A percentile compares a stretch with the other conserved stretches of the same genome.
Conservation (phyloP, 108 stramenopile genomes). For the Hondaea fermentalgiana region DNA sequence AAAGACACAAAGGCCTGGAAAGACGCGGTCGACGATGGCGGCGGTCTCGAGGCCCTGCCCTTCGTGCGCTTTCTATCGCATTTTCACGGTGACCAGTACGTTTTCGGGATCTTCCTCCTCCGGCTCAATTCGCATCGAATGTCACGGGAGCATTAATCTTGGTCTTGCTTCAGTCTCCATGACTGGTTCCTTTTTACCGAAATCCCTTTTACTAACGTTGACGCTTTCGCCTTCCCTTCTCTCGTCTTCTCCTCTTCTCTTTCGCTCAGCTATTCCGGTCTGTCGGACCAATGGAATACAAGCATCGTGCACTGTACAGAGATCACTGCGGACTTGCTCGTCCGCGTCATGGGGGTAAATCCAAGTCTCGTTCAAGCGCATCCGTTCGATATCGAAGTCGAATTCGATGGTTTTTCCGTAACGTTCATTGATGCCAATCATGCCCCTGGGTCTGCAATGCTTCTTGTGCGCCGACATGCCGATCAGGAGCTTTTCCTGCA, state of each 20-base stretch:
- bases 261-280: background rate
- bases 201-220: too few species aligned
- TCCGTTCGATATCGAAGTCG: constrained; percentile 38
- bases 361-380: constrained; percentile 42
- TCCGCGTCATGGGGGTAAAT: constrained; percentile 40
- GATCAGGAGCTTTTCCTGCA: constrained; percentile 39
- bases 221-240: background rate
- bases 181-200: too few species aligned
- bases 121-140: background rate
- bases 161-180: too few species aligned
- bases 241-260: background rate
- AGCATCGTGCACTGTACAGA: constrained; percentile 51
- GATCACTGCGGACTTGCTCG: constrained; percentile 45
- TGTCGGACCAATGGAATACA: background rate
- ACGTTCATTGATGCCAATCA: constrained; percentile 66
- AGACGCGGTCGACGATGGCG: background rate
- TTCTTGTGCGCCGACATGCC: constrained; percentile 41
- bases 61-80: background rate
- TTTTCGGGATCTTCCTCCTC: background rate
- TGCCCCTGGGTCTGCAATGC: constrained; percentile 60
- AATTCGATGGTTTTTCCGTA: constrained; percentile 20
- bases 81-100: background rate
- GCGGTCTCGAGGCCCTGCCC: background rate
- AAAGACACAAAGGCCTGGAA: too few species aligned
- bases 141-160: background rate